These are phyloP conservation scores for Sechiopsis laciniata DNA, from an alignment of 306 rosid species.

Conservation along the genomic window DNA sequence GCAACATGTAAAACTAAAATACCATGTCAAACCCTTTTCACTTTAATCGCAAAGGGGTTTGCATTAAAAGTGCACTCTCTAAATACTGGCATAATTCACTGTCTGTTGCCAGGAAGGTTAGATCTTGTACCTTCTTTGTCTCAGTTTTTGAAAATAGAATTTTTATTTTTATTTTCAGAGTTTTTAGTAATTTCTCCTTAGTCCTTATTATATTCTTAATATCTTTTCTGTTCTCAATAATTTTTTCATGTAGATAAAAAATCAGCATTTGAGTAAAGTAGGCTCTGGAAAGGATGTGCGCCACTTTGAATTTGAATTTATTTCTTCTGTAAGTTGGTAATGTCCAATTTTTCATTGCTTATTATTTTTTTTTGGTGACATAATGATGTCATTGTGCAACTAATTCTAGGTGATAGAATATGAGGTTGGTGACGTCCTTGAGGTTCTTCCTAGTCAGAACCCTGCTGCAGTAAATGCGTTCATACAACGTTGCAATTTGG, in stretches of 20 bases:
- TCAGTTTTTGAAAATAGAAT: background rate
- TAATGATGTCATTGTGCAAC: constrained; percentile 13
- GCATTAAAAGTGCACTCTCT: background rate
- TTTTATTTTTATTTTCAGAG: background rate
- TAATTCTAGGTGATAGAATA: constrained; percentile 51
- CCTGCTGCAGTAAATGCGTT: constrained; percentile 62
- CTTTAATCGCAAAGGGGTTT: background rate
- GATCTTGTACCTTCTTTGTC: background rate
- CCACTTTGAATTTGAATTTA: constrained; percentile 75
- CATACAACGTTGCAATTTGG: constrained; percentile 60
- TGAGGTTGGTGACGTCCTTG: constrained; percentile 68
- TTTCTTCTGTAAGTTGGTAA: constrained; percentile 53
- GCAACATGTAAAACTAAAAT: constrained; percentile 4
- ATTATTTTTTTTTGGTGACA: background rate
- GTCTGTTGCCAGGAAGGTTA: background rate
- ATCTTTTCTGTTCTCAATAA: constrained; percentile 17
- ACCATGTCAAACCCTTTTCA: background rate
- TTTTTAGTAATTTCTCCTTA: background rate
- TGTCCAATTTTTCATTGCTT: constrained; percentile 13
- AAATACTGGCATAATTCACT: background rate
- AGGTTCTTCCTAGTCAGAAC: constrained; percentile 76
- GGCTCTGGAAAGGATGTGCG: constrained; percentile 67
- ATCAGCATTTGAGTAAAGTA: constrained; percentile 56
- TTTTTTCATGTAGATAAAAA: constrained; percentile 47
- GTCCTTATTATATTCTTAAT: background rate